These are phyloP conservation scores for Tricholoma hemisulphureum DNA, from an alignment of 768 basidiomycete species.

Conservation along the genomic window DNA sequence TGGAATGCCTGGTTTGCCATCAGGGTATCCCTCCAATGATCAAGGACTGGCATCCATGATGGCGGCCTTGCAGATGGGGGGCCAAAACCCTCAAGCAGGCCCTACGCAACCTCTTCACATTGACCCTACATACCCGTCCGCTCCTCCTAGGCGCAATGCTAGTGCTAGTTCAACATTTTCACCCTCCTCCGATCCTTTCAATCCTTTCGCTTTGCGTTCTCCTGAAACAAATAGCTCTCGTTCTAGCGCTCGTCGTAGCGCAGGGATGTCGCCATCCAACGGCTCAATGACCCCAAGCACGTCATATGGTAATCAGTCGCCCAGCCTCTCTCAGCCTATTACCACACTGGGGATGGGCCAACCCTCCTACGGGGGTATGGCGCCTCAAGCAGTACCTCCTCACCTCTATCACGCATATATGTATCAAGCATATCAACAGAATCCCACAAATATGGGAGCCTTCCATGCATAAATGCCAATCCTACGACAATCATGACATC, in stretches of 20 bases:
- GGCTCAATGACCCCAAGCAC: slow-evolving; percentile 39
- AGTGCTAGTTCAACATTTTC: slow-evolving; percentile 38
- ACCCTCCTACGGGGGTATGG: slow-evolving; percentile 59
- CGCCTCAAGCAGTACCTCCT: slow-evolving; percentile 57
- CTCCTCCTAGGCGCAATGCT: slow-evolving; percentile 37
- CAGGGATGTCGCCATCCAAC: slow-evolving; percentile 44
- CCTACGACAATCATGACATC: slow-evolving; percentile 45
- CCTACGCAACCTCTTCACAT: slow-evolving; percentile 66
- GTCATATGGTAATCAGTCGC: slow-evolving; percentile 58
- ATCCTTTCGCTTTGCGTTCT: slow-evolving; percentile 48
- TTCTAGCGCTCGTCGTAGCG: slow-evolving; percentile 49
- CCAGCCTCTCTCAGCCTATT: slow-evolving; percentile 55
- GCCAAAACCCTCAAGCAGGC: slow-evolving; percentile 79
- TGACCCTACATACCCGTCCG: slow-evolving; percentile 55
- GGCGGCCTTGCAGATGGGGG: slow-evolving; percentile 89
- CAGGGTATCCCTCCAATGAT: slow-evolving; percentile 78
- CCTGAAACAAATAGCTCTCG: slow-evolving; percentile 48
- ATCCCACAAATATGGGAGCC: slow-evolving; percentile 73
- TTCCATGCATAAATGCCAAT: slow-evolving; percentile 59
- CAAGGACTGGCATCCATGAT: slow-evolving; percentile 90
- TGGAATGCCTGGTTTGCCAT: slow-evolving; percentile 72
- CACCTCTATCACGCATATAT: slow-evolving; percentile 80
- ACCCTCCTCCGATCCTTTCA: slow-evolving; percentile 47
- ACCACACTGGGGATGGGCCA: slow-evolving; percentile 65
- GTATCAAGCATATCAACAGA: slow-evolving; percentile 83